Base-by-base conservation (phyloP, 164 flowering plant species). In the Litsea cubeba region DNA sequence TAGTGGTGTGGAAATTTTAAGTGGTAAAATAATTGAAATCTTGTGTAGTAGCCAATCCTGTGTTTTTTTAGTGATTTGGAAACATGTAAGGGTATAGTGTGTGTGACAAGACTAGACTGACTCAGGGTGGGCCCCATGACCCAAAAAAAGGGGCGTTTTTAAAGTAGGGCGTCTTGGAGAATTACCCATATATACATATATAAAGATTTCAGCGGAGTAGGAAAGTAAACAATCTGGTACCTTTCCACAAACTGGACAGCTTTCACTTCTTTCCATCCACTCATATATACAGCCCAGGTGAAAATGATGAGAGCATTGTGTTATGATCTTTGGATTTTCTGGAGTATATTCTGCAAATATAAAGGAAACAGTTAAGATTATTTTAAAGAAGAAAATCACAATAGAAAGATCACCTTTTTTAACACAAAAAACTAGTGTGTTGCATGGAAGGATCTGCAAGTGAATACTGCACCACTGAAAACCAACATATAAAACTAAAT, bases 231-330 rank as follows among this genome's bases (percentile, higher is more conserved):
- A 40, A 40, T 40, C n/a, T 54, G 15, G 50, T 88, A 90, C 95
- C 95, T 90, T 88, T 74, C 95, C 95, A 79, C 95, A 90, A 24
- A 90, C 72, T 72, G 95, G 95, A 84, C 95, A 90, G 60, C 78
- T 86, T 73, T 90, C 91, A 78, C 95, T 88, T 79, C 91, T 85
- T 82, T 90, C 92, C 95, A 90, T 82, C 92, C 95, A 89, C 74
- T 88, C 95, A 69, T 87, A 89, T 77, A 90, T 88, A 78, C 92
- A 90, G 18, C 88, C 87, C 24, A 90, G 88, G 80, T 91, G 95
- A 78, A 89, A 91, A 83, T 91, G 90, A 79, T 90, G 92, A 49
- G 88, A 85, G 78, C 93, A 91, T 17, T 72, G 74, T 20, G 91
- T 84, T 11, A 77, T 76, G 70, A 89, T 90, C 80, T 89, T 88